phyloP scores from a whole-genome alignment of 805 yeast genomes.

The Kodamaea kaohsiungensis region DNA sequence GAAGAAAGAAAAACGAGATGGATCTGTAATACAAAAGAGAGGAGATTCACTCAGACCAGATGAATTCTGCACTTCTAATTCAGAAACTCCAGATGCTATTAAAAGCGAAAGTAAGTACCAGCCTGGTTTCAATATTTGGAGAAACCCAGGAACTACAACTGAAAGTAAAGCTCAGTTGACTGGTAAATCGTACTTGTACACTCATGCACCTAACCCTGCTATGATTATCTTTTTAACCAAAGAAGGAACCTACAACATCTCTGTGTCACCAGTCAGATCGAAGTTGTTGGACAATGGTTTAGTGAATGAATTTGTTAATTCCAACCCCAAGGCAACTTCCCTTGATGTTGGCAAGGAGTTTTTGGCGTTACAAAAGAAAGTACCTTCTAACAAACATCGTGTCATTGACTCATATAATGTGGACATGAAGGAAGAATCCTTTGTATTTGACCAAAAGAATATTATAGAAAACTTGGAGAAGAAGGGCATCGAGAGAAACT shows the following conservation, averaged over 20 bases:
- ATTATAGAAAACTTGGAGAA: constrained; percentile 19
- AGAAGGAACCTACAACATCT: constrained; percentile 35
- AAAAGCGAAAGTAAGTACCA: constrained; percentile 22
- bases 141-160: constrained; percentile 17
- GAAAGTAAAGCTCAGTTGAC: constrained; percentile 17
- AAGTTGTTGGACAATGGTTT: constrained; percentile 24
- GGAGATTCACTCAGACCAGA: constrained; percentile 2
- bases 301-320: constrained; percentile 22
- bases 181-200: constrained; percentile 23
- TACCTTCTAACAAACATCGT: constrained; percentile 20
- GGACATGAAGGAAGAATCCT: constrained; percentile 27
- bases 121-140: constrained; percentile 22
- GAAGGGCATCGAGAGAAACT: constrained; percentile 16
- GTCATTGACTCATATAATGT: constrained; percentile 31
- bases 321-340: constrained; percentile 1
- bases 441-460: constrained; percentile 22
- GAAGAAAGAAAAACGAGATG: not conserved
- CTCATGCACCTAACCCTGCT: constrained; percentile 33
- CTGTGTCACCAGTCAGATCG: constrained; percentile 13
- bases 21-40: no score
- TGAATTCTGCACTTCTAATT: constrained; percentile 22
- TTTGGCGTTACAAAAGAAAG: constrained; percentile 17
- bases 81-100: constrained; percentile 15
- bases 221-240: constrained; percentile 26
- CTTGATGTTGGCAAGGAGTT: constrained; percentile 25